Evolutionary conservation across 2,329 filamentous ascomycete species (phyloP).

Genomic region (Dactylella cylindrospora): DNA sequence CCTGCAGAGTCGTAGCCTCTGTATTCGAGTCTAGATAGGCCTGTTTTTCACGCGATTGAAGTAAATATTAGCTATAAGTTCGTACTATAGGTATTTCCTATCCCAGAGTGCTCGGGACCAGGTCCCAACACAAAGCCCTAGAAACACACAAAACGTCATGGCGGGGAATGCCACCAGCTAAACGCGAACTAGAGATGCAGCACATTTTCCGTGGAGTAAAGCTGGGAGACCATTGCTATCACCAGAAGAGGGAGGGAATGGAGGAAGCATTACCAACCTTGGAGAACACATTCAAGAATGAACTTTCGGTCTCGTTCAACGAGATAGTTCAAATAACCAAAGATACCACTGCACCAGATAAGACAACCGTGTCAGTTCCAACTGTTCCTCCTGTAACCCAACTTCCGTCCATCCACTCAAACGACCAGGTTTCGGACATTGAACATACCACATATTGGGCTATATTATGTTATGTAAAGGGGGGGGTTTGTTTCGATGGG

Average conservation of each 20-base stretch:
- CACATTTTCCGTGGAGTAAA: no score
- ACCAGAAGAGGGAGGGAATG: not conserved
- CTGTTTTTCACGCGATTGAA: conserved; percentile 58
- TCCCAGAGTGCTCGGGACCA: no score
- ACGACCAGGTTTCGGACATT: not conserved
- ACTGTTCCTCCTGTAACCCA: not conserved
- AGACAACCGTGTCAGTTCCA: conserved; percentile 1
- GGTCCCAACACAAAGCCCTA: no score
- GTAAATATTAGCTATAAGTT: conserved; percentile 46
- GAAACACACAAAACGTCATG: no score
- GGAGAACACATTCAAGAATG: conserved; percentile 93
- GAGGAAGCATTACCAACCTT: conserved; percentile 65
- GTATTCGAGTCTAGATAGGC: conserved; percentile 94
- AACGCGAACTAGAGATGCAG: no score
- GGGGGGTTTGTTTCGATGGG: no score
- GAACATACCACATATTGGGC: no score
- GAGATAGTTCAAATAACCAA: conserved; percentile 98
- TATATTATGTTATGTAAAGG: no score
- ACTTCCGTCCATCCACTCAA: not conserved
- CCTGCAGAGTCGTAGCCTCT: conserved; percentile 98
- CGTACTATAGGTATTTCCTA: conserved; percentile 21
- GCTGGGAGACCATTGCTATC: not conserved
- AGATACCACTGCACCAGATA: conserved; percentile 70
- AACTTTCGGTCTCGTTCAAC: conserved; percentile 98
- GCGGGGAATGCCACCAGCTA: no score